Evolutionary conservation across 2,329 filamentous ascomycete species (phyloP), one percentile per base, ranked within the genome.

Genomic region (Penicillium crustosum): DNA sequence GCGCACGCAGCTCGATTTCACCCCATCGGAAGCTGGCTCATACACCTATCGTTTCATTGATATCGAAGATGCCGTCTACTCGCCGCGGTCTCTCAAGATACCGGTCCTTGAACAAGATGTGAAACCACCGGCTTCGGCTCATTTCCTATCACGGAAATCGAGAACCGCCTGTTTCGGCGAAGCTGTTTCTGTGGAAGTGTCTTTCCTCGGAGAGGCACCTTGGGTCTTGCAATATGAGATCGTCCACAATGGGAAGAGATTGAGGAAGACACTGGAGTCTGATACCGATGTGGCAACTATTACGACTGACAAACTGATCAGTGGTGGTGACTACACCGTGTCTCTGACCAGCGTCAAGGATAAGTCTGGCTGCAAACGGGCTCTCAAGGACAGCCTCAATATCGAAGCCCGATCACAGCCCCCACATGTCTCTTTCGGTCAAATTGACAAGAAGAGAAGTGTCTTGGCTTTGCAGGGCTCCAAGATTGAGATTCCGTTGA

Each of bases 211-310:
- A 42, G 92, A 97, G 67, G 83, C 87, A 19, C 94, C 95, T 0
- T 97, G 93, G 81, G 89, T 83, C 23, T 78, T 99, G 39, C 92
- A 97, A 70, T 99, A 96, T 78, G 94, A 97, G 74, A 80, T 97
- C 41, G 85, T 97, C 8, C 90, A 97, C 75, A 90, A 92, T 55
- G 93, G 93, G 55, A 95, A 90, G 75, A 86, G 93, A 53, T 87
- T 85, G 61, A 88, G 89, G 51, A 83, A 89, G 66, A 84, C 82
- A 55, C 80, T 86, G 27, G 80, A 84, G 56, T 89, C 96, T 55
- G 80, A 86, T 25, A 80, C 78, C 2, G 79, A 84, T 49, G 76
- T 80, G 23, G 87, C 88, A 70, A 88, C 82, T 38, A 92, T 99
- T 70, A 84, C 85, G 63, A 97, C 93, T 0, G 84, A 88, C 2